Conservation (phyloP, 257 asterid species). For the Anisodus acutangulus region DNA sequence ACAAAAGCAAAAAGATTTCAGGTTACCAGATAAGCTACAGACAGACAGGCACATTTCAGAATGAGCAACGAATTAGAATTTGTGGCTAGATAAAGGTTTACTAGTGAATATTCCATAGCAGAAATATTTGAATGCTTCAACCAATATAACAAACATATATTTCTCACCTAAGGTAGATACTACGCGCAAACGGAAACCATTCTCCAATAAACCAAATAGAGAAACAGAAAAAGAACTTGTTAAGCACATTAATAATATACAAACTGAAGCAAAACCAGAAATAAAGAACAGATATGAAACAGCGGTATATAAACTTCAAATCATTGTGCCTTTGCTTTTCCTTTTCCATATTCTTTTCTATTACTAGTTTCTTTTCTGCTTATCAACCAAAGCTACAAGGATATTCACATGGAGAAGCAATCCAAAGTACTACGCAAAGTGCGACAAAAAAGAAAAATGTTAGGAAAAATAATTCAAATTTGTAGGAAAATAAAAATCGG, state of each 20-base stretch:
- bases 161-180: background rate
- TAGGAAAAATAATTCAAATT: no score
- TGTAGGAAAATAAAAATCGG: no score
- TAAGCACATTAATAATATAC: background rate
- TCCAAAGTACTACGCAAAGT: no score
- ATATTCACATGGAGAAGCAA: background rate
- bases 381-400: background rate
- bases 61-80: background rate
- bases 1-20: background rate
- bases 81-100: background rate
- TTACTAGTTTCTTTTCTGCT: background rate
- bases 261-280: background rate
- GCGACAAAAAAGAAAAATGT: no score
- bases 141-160: background rate
- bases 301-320: background rate
- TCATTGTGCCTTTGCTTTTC: background rate
- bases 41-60: background rate
- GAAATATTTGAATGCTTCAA: constrained; percentile 17
- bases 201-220: background rate
- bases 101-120: background rate
- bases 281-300: background rate
- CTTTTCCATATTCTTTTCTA: background rate
- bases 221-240: constrained; percentile 17
- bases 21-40: constrained; percentile 14
- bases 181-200: background rate